Conservation (phyloP, 2,329 filamentous ascomycete species). For the Pseudogymnoascus sp. region DNA sequence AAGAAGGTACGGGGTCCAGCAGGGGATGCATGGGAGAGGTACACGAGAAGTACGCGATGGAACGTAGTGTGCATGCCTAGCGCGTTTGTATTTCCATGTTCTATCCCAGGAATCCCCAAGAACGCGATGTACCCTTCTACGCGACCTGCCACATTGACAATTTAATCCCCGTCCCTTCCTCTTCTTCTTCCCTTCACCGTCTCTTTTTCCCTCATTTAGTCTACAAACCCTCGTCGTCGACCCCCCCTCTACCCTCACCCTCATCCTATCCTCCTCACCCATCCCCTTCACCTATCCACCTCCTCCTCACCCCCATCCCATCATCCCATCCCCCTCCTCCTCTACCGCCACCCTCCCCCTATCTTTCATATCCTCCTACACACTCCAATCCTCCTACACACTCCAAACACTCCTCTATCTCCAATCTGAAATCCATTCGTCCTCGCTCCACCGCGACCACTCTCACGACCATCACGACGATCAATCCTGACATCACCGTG, state of each 20-base stretch:
- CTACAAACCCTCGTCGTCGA: not conserved
- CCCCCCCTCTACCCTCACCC: not conserved
- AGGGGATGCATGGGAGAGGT: not conserved
- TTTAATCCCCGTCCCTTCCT: not conserved
- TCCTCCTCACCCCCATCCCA: not conserved
- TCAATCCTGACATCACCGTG: not conserved
- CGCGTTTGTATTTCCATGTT: not conserved
- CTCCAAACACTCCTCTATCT: not conserved
- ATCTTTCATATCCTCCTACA: not conserved
- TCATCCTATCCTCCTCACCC: not conserved
- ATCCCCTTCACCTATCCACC: not conserved
- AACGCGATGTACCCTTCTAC: not conserved
- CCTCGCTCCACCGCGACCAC: not conserved
- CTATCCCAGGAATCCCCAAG: not conserved
- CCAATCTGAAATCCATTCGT: not conserved
- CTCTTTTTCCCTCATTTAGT: not conserved
- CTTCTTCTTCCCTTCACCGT: not conserved
- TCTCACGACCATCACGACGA: not conserved
- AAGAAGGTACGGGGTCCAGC: not conserved
- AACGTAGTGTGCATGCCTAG: not conserved
- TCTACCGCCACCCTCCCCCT: not conserved
- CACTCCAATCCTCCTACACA: not conserved
- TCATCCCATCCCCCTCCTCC: not conserved
- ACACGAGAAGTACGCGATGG: not conserved
- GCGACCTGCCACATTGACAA: not conserved